Conservation (phyloP, 2,329 filamentous ascomycete genomes). For the Aspergillus flavus region DNA sequence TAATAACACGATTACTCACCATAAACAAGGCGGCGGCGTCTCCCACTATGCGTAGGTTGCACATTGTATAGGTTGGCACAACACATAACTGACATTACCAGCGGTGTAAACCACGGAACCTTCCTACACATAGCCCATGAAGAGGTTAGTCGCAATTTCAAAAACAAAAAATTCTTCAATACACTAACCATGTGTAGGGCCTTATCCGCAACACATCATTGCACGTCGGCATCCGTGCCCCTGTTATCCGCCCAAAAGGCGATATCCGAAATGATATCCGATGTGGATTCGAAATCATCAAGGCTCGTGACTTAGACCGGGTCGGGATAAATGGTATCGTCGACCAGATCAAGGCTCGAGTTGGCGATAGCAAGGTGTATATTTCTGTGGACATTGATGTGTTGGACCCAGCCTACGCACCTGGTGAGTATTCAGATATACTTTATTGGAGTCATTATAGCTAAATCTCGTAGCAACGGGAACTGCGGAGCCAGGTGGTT, state of each 20-base stretch:
- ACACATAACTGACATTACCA: slow-evolving; percentile 17
- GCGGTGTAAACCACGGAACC: slow-evolving; percentile 59
- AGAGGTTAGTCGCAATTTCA: slow-evolving; percentile 37
- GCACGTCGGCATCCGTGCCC: slow-evolving; percentile 59
- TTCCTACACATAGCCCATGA: slow-evolving; percentile 61
- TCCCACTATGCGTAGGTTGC: slow-evolving; percentile 37
- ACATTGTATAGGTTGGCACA: no score
- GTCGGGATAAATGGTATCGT: slow-evolving; percentile 53
- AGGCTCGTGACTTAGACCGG: slow-evolving; percentile 55
- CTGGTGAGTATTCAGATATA: slow-evolving; percentile 34
- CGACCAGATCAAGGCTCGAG: slow-evolving; percentile 50
- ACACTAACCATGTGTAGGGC: slow-evolving; percentile 30
- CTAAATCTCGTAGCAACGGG: slow-evolving; percentile 48
- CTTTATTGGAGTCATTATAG: not conserved
- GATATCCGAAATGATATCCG: slow-evolving; percentile 56
- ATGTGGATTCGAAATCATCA: slow-evolving; percentile 59
- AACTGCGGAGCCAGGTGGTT: slow-evolving; percentile 59
- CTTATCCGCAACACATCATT: slow-evolving; percentile 58
- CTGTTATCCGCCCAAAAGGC: slow-evolving; percentile 51
- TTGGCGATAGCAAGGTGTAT: slow-evolving; percentile 54
- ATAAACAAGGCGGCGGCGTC: slow-evolving; percentile 16
- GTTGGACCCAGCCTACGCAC: slow-evolving; percentile 58
- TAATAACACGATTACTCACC: not conserved
- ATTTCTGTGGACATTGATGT: slow-evolving; percentile 62
- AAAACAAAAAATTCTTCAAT: no score